Conservation (phyloP, 176 grass and related monocot species). For the Zea luxurians region DNA sequence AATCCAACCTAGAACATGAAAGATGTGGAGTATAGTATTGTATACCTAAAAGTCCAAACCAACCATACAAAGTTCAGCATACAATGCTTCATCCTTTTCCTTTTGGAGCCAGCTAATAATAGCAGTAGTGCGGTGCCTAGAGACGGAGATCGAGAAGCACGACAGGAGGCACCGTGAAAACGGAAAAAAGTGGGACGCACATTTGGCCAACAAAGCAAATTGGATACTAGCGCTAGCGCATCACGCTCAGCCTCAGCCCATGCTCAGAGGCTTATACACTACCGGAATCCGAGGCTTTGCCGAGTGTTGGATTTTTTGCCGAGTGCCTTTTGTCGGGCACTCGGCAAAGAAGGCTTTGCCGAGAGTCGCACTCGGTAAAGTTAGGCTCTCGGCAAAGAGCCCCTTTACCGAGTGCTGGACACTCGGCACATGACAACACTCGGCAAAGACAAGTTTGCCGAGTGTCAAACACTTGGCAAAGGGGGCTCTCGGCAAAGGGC, state of each 20-base stretch:
- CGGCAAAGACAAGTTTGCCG: too few relatives aligned
- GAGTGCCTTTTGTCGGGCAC: too few relatives aligned
- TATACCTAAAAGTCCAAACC: neutral
- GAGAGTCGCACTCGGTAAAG: too few relatives aligned
- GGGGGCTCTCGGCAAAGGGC: too few relatives aligned
- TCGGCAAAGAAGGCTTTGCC: too few relatives aligned
- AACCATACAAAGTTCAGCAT: neutral
- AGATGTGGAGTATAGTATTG: neutral
- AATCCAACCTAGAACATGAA: neutral
- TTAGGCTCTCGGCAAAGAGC: too few relatives aligned
- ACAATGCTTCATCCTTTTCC: neutral
- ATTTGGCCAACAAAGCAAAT: conserved; percentile 18
- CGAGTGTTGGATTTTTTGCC: too few relatives aligned
- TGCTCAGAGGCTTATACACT: too few relatives aligned
- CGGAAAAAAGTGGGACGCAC: neutral
- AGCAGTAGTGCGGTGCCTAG: neutral
- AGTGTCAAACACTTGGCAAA: too few relatives aligned
- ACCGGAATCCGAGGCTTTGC: too few relatives aligned
- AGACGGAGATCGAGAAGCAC: neutral
- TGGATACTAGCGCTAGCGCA: neutral
- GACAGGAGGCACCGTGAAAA: neutral
- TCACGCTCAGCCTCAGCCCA: neutral
- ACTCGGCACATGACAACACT: too few relatives aligned
- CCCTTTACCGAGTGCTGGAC: too few relatives aligned
- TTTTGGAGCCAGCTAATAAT: neutral